phyloP scores from a whole-genome alignment of 192 early-diverging fungal species.

The Backusella mclennaniae region DNA sequence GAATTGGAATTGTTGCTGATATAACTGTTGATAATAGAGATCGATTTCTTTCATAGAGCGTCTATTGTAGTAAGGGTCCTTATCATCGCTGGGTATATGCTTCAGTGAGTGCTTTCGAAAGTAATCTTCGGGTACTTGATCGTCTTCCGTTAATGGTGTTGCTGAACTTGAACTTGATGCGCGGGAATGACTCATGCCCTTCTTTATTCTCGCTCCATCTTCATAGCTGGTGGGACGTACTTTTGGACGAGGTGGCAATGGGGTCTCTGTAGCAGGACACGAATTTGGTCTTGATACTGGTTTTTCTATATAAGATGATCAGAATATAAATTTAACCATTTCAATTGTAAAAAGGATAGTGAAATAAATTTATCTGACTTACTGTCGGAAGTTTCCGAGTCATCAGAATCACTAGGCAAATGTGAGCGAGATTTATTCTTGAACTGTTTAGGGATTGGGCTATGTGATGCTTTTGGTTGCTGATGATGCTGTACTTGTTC shows the following conservation, averaged over 20 bases:
- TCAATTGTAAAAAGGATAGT: not conserved
- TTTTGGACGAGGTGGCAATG: not conserved
- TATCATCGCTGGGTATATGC: not conserved
- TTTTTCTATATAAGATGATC: not conserved
- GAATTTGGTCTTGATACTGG: not conserved
- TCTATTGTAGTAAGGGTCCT: not conserved
- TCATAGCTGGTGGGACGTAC: not conserved
- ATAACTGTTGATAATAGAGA: not conserved
- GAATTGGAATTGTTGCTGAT: not conserved
- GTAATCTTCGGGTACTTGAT: not conserved
- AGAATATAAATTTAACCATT: not conserved
- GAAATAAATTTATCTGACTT: not conserved
- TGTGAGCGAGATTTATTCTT: not conserved
- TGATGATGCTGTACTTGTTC: not conserved
- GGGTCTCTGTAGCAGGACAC: not conserved
- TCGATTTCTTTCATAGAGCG: not conserved
- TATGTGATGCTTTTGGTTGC: not conserved
- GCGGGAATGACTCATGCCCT: not conserved
- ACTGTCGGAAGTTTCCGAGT: not conserved
- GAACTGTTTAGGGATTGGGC: not conserved
- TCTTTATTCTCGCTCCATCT: not conserved
- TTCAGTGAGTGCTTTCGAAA: not conserved
- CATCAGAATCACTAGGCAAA: not conserved
- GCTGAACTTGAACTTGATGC: slow-evolving; percentile 9
- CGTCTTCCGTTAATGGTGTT: slow-evolving; percentile 2